Evolutionary conservation across 1,139 yeast genomes (phyloP), one percentile per base, ranked within the genome.

Genomic region (Taphrina populina): DNA sequence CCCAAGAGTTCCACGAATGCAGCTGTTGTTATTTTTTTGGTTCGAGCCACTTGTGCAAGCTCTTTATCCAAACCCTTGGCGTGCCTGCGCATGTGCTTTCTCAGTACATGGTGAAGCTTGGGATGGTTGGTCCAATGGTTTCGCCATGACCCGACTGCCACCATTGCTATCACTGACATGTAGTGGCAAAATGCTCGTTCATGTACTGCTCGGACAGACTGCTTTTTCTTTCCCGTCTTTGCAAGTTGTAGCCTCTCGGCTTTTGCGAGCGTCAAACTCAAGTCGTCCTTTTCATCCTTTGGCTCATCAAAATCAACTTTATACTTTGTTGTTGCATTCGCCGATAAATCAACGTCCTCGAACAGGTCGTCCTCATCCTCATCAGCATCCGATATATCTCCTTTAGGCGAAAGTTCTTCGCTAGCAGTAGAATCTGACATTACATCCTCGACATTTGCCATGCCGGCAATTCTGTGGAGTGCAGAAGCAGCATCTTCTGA

Each of bases 61-160:
- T 27, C 33, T 13, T 21, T 19, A 29, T 51, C 37, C 15, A 58
- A 29, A 2, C 33, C 29, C 8, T 49, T 20, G 7, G 35, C 39
- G 15, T 34, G 33, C 3, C 17, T 36, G 10, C 30, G 15, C 32
- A 51, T 11, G 11, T 21, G 21, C 17, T 26, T 35, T 5, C 51
- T 62, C 13, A 64, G 51, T 11, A 26, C 19, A 13, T 24, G 59
- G 40, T 75, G 71, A 2, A 87, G 66, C 2, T 65, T 64, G 3
- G 67, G 63, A 63, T 81, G 79, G 61, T 80, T 82, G 59, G 88
- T 77, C 95, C 96, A 88, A n/a, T 70, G 64, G 66, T 88, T 90
- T 17, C 95, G 73, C 2, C 79, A 63, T 1, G 74, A 73, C 0
- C 88, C 95, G 67, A 85, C 94, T 3, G 76, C 68, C 27, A 84